Evolutionary conservation across 2,329 filamentous ascomycete species (phyloP).

Genomic region (Plenodomus tracheiphilus): DNA sequence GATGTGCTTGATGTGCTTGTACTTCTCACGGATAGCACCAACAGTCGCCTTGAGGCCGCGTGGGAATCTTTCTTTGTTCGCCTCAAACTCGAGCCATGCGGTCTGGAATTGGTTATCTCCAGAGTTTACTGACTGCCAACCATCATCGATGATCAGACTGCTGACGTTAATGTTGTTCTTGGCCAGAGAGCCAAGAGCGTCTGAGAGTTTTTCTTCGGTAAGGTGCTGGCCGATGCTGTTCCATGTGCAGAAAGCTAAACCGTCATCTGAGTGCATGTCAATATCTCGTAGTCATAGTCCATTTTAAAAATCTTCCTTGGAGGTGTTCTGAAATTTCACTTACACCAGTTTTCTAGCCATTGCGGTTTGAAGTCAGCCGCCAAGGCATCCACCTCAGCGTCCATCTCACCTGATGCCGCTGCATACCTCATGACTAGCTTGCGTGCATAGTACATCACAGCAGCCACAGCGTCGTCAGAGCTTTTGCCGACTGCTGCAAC

Average conservation of each 20-base stretch:
- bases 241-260: conserved; percentile 95
- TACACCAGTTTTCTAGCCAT: conserved; percentile 81
- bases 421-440: conserved; percentile 59
- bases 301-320: neutral
- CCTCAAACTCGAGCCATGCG: conserved; percentile 81
- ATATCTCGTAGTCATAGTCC: neutral
- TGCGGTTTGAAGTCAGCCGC: conserved; percentile 57
- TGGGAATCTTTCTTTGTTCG: conserved; percentile 77
- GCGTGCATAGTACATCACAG: conserved; percentile 86
- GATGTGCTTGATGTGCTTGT: conserved; percentile 77
- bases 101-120: conserved; percentile 50
- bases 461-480: conserved; percentile 76
- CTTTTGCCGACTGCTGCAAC: conserved; percentile 71
- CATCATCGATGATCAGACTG: conserved; percentile 94
- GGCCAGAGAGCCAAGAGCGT: conserved; percentile 72
- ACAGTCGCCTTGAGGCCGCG: conserved; percentile 74
- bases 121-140: conserved; percentile 64
- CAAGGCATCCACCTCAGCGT: conserved; percentile 53
- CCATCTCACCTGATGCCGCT: conserved; percentile 48
- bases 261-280: conserved; percentile 60
- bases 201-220: conserved; percentile 76
- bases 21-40: conserved; percentile 66
- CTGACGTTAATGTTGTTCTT: conserved; percentile 74
- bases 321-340: neutral
- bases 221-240: conserved; percentile 85